These are phyloP conservation scores for Nemania sp. DNA, from an alignment of 2,329 filamentous ascomycete genomes.

Conservation along the genomic window DNA sequence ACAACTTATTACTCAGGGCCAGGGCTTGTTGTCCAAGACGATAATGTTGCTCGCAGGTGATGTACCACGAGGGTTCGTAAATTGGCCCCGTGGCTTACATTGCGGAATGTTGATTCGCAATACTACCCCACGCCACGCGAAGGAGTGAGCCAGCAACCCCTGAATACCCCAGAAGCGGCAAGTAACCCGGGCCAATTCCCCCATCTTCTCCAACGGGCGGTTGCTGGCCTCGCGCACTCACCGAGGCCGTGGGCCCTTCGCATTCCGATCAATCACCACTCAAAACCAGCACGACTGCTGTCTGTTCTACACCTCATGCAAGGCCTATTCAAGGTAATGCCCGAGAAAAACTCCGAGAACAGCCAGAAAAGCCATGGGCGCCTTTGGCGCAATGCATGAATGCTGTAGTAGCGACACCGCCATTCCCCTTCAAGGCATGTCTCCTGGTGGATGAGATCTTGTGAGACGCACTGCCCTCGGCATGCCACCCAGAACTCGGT, in stretches of 20 bases:
- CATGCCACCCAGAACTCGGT: not conserved
- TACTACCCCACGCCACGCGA: constrained; percentile 6
- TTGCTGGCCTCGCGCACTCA: not conserved
- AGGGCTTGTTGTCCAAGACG: too few species aligned
- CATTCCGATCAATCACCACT: constrained; percentile 2
- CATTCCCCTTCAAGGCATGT: constrained; percentile 18
- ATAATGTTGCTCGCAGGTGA: too few species aligned
- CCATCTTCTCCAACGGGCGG: constrained; percentile 2
- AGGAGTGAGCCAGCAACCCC: constrained; percentile 15
- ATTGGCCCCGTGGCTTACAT: not conserved
- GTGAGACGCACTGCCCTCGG: constrained; percentile 1
- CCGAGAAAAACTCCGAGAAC: constrained; percentile 16
- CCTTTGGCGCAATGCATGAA: not conserved
- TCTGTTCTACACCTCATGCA: not conserved
- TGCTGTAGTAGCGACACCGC: not conserved
- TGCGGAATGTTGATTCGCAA: not conserved
- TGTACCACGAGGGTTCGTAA: too few species aligned
- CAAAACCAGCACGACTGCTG: not conserved
- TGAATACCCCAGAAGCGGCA: constrained; percentile 20
- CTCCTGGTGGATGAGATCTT: constrained; percentile 9
- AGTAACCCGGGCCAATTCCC: constrained; percentile 12
- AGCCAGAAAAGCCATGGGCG: not conserved
- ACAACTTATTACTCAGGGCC: too few species aligned
- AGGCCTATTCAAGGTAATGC: not conserved
- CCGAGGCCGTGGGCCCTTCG: constrained; percentile 2